Evolutionary conservation across 495 filamentous ascomycete genomes (phyloP), one percentile per base, ranked within the genome.

Genomic region (Aspergillus coremiiformis): DNA sequence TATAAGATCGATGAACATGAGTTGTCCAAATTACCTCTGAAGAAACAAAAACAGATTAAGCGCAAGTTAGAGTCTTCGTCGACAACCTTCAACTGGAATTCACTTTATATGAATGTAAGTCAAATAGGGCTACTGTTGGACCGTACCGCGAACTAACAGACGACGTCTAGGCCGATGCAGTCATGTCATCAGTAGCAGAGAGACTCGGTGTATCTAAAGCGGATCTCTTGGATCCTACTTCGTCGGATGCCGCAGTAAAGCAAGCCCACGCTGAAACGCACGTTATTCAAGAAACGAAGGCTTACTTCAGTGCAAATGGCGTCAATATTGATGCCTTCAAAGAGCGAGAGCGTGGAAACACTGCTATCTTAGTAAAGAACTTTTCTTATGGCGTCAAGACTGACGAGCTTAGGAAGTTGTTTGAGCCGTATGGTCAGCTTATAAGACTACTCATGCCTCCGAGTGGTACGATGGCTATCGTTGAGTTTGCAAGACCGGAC

Each of bases 221-320:
- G 8, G 90, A 96, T 50, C 65, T 99, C 21, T 73, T 99, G 33
- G 90, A 99, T 67, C 93, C 93, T 7, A 95, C 94, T 1, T 95
- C 86, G 51, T 84, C 92, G 35, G 87, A 94, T 65, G 90, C 91
- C 47, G 92, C 89, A 32, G 87, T 97, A 33, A 95, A 92, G 70
- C 93, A 97, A 72, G 93, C 93, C 33, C 87, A 95, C 65, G 93
- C 94, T 32, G 93, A 99, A 71, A 96, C 94, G 19, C 86, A 91
- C 56, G 78, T 95, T 45, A 96, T 99, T 54, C 88, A 95, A 72
- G 94, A 97, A 64, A 95, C 92, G 0, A 97, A 95, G 64, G 72
- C 82, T 11, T 99, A 91, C 68, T 95, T 99, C 60, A 72, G 78
- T 21, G 74, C 83, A 6, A 85, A 96, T 47, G 93, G 93, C 19